These are phyloP conservation scores for Microascus cirrosus DNA, from an alignment of 2,329 filamentous ascomycete genomes.

Conservation along the genomic window DNA sequence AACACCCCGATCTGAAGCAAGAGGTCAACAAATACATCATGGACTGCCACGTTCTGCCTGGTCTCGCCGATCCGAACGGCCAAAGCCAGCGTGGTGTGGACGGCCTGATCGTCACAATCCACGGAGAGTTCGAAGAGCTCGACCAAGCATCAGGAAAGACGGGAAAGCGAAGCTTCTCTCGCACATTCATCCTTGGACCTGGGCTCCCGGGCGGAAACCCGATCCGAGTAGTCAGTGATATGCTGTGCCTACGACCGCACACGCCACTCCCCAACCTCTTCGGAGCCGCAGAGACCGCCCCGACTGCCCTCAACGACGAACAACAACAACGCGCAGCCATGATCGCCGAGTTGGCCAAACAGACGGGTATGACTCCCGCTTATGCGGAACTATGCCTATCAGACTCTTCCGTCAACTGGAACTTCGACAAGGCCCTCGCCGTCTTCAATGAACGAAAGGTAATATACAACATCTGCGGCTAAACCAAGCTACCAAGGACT, in stretches of 20 bases:
- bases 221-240: slow-evolving; percentile 70
- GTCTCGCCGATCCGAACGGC: slow-evolving; percentile 58
- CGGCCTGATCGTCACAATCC: slow-evolving; percentile 67
- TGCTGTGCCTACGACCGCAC: slow-evolving; percentile 62
- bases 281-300: slow-evolving; percentile 13
- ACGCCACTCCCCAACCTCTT: slow-evolving; percentile 34
- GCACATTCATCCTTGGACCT: slow-evolving; percentile 69
- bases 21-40: slow-evolving; percentile 68
- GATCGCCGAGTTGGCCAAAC: slow-evolving; percentile 62
- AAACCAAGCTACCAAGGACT: neutral
- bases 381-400: slow-evolving; percentile 74
- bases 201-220: slow-evolving; percentile 51
- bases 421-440: slow-evolving; percentile 61
- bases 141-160: slow-evolving; percentile 43
- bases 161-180: slow-evolving; percentile 67
- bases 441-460: slow-evolving; percentile 68
- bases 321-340: slow-evolving; percentile 49
- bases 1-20: slow-evolving; percentile 59
- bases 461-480: neutral
- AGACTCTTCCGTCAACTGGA: slow-evolving; percentile 57
- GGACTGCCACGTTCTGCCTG: slow-evolving; percentile 66
- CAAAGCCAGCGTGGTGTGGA: slow-evolving; percentile 57
- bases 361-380: slow-evolving; percentile 68
- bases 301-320: slow-evolving; percentile 20
- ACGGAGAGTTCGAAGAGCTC: slow-evolving; percentile 74